phyloP scores from a whole-genome alignment of 1,284 basidiomycete genomes.

The Trichosporon inkin region DNA sequence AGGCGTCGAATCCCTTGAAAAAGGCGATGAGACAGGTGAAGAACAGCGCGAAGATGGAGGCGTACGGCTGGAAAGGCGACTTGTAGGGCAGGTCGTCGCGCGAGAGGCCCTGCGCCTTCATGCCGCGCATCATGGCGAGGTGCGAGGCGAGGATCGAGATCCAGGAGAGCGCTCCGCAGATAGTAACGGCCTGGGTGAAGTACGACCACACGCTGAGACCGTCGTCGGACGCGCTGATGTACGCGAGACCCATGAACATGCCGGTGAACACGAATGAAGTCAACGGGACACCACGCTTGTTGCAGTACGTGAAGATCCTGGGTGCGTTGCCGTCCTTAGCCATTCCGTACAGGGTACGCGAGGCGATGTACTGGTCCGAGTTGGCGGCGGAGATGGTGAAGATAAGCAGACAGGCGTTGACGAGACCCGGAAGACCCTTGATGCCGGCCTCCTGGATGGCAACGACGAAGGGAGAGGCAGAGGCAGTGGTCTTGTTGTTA shows the following conservation, averaged over 20 bases:
- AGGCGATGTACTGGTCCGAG: conserved; percentile 56
- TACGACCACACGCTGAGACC: conserved; percentile 58
- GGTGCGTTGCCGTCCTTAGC: conserved; percentile 57
- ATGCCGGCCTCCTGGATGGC: conserved; percentile 52
- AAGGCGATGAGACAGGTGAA: conserved; percentile 60
- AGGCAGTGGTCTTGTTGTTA: conserved; percentile 58
- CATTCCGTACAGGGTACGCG: conserved; percentile 56
- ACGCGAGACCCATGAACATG: conserved; percentile 45
- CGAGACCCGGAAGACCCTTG: conserved; percentile 50
- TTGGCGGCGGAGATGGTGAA: conserved; percentile 56
- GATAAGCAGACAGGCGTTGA: conserved; percentile 49
- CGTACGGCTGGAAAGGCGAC: conserved; percentile 42
- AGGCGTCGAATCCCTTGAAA: conserved; percentile 66
- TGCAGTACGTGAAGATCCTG: conserved; percentile 53
- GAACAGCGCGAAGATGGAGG: conserved; percentile 56
- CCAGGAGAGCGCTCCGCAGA: conserved; percentile 69
- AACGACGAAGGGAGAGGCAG: conserved; percentile 69
- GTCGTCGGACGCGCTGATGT: conserved; percentile 31
- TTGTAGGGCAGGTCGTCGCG: conserved; percentile 58
- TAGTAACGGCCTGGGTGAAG: conserved; percentile 66
- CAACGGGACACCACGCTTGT: conserved; percentile 51
- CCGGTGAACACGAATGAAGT: conserved; percentile 48
- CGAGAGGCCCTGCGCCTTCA: conserved; percentile 59
- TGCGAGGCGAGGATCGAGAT: conserved; percentile 65
- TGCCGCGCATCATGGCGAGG: conserved; percentile 66